These are phyloP conservation scores for Fagus sylvatica DNA, from an alignment of 306 rosid species.

Conservation along the genomic window DNA sequence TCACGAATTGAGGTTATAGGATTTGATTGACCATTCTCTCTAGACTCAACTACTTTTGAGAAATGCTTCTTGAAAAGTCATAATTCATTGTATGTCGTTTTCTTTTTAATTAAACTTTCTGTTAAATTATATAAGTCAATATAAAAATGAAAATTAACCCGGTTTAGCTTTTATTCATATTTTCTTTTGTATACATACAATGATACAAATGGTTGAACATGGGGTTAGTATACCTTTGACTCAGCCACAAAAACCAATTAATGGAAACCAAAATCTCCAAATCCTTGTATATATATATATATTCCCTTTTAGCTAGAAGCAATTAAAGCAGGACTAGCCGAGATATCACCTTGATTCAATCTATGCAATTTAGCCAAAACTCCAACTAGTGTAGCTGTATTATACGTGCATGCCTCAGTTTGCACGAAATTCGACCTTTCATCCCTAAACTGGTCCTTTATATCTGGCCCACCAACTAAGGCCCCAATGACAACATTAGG, in stretches of 20 bases:
- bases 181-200: background rate
- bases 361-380: conserved; percentile 61
- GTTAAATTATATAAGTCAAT: too few species aligned
- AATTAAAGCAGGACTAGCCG: conserved; percentile 10
- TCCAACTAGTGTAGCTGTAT: conserved; percentile 69
- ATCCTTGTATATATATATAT: background rate
- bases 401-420: conserved; percentile 86
- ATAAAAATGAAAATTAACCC: too few species aligned
- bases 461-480: conserved; percentile 80
- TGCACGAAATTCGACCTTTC: conserved; percentile 63
- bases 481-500: conserved; percentile 69
- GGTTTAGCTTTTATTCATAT: background rate
- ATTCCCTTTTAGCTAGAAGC: conserved; percentile 18
- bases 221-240: background rate
- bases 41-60: background rate
- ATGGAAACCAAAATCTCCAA: background rate
- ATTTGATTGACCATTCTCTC: background rate
- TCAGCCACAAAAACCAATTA: background rate
- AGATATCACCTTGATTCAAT: conserved; percentile 5
- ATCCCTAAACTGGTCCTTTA: conserved; percentile 52
- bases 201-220: background rate
- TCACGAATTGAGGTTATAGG: background rate
- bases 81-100: too few species aligned
- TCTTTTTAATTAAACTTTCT: too few species aligned
- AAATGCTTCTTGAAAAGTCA: background rate